Evolutionary conservation across 352 stramenopile species (phyloP), one percentile per base, ranked within the genome.

Genomic region (Globisporangium paddicum): DNA sequence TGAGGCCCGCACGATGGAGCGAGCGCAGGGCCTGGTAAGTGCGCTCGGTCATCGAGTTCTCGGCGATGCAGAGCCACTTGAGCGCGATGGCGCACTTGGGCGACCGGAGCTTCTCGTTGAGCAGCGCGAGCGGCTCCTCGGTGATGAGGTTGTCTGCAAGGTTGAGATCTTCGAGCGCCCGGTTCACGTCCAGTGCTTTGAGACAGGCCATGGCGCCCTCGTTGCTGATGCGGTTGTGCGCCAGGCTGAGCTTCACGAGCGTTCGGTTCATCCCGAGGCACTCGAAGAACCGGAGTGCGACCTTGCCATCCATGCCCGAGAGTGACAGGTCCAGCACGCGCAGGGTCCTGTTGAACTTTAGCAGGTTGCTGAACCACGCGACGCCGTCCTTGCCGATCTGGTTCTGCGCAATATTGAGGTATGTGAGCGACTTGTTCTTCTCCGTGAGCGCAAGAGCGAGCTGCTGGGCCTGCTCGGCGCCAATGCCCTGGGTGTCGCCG

Each of bases 121-220:
- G 48, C 5, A 87, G 42, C 41, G 75, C 74, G 16, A 88, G 50
- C 46, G 78, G 76, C 45, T 91, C 82, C 60, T 95, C 83, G 0
- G 82, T 90, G 60, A 95, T 88, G 16, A 66, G 59, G 49, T 93
- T 93, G 60, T 82, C 65, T 0, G 73, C 67, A n/a, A 95, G 23
- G 54, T 93, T 85, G 19, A 95, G 71, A n/a, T 93, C 77, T 1
- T 66, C 63, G 14, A 95, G 60, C 13, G 66, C 68, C 5, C 57
- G 60, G 58, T 93, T 90, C 7, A 52, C 59, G 37, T 89, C 75
- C 3, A 90, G 59, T n/a, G 78, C 72, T 2, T 65, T 68, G 34
- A 82, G 68, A 19, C 80, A 90, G 10, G 73, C 80, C 57, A 77
- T 73, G 48, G 89, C 71, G 3, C 83, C 83, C 63, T 90, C 83